These are phyloP conservation scores for Ascosphaera apis DNA, from an alignment of 2,329 filamentous ascomycete genomes.

Conservation along the genomic window DNA sequence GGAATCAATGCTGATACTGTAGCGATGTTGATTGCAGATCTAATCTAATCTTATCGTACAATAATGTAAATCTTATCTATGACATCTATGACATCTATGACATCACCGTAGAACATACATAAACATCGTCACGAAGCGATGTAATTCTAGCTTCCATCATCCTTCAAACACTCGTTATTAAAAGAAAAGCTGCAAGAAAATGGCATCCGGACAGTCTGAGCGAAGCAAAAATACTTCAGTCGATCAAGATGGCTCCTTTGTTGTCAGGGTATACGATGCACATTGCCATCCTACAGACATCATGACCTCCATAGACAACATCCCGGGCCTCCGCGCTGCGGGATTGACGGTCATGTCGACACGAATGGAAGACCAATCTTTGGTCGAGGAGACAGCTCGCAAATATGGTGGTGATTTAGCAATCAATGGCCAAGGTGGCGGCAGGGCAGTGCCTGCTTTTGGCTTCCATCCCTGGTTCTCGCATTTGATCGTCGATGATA, in stretches of 20 bases:
- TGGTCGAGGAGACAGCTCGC: slow-evolving; percentile 29
- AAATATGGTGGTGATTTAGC: slow-evolving; percentile 12
- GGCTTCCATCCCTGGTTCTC: slow-evolving; percentile 50
- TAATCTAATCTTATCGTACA: too few relatives aligned
- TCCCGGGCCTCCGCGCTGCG: slow-evolving; percentile 33
- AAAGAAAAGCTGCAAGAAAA: too few relatives aligned
- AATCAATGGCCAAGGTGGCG: slow-evolving; percentile 8
- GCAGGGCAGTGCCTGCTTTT: slow-evolving; percentile 35
- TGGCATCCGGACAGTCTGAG: neutral
- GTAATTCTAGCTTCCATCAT: too few relatives aligned
- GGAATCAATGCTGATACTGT: too few relatives aligned
- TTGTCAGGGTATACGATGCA: slow-evolving; percentile 29
- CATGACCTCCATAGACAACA: slow-evolving; percentile 30
- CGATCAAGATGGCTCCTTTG: neutral
- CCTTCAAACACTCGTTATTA: too few relatives aligned
- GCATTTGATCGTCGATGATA: slow-evolving; percentile 32
- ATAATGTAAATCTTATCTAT: too few relatives aligned
- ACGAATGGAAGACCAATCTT: slow-evolving; percentile 34
- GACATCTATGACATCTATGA: too few relatives aligned
- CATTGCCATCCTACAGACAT: slow-evolving; percentile 46
- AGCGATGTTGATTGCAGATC: too few relatives aligned
- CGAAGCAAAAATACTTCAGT: neutral
- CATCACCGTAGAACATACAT: too few relatives aligned
- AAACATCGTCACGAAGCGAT: too few relatives aligned
- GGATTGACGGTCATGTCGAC: slow-evolving; percentile 41